These are phyloP conservation scores for Mytilinidion resinicola DNA, from an alignment of 495 filamentous ascomycete species.

Conservation along the genomic window DNA sequence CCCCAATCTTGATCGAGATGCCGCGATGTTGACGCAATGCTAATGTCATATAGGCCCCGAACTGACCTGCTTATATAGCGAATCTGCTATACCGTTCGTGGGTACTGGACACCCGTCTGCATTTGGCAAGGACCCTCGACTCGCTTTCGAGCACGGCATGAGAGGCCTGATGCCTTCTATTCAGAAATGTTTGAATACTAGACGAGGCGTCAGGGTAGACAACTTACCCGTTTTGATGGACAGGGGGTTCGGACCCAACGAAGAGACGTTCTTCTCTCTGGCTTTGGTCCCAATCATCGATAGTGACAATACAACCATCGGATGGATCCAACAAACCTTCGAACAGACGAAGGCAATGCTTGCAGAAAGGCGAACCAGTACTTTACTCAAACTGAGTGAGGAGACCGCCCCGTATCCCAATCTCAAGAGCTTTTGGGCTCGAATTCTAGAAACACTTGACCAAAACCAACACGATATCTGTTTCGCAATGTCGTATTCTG, in stretches of 20 bases:
- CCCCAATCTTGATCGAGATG: too few relatives aligned
- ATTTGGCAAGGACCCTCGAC: constrained; percentile 4
- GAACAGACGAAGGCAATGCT: constrained; percentile 14
- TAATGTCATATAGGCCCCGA: neutral
- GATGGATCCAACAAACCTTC: constrained; percentile 6
- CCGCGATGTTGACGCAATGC: neutral
- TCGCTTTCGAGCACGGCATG: constrained; percentile 2
- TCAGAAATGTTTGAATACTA: constrained; percentile 8
- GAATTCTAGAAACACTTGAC: neutral
- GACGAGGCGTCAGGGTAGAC: constrained; percentile 1
- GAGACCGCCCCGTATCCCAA: neutral
- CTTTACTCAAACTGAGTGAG: neutral
- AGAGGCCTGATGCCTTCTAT: constrained; percentile 7
- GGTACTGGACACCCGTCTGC: constrained; percentile 8
- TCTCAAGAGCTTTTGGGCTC: neutral
- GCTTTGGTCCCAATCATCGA: constrained; percentile 18
- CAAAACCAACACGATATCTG: neutral
- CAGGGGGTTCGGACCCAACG: constrained; percentile 8
- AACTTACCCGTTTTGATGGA: constrained; percentile 11
- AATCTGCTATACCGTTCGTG: constrained; percentile 14
- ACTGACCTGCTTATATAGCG: constrained; percentile 22
- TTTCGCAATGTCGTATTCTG: neutral
- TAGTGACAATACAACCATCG: constrained; percentile 3
- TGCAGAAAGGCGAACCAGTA: neutral
- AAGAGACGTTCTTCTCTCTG: constrained; percentile 21